These are phyloP conservation scores for Sporisorium scitamineum DNA, from an alignment of 1,284 basidiomycete species.

Conservation along the genomic window DNA sequence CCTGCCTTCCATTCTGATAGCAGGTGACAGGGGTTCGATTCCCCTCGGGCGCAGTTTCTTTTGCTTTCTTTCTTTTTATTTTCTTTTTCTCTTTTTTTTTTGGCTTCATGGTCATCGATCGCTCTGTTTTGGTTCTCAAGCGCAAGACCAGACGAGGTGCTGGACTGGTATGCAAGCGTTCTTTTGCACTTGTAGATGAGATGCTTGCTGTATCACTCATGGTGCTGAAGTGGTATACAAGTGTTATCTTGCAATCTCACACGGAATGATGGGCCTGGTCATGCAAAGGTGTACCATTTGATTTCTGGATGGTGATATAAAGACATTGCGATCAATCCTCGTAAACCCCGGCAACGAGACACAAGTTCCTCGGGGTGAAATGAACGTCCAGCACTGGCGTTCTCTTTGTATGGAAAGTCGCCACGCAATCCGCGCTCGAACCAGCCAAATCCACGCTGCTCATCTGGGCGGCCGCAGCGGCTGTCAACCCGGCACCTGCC, in stretches of 20 bases:
- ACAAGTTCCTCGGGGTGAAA: slow-evolving; percentile 93
- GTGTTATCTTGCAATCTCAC: no score
- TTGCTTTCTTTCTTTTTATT: background rate
- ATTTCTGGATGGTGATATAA: background rate
- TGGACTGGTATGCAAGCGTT: background rate
- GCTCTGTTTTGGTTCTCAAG: background rate
- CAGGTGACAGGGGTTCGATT: slow-evolving; percentile 53
- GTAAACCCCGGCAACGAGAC: slow-evolving; percentile 81
- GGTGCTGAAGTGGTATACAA: no score
- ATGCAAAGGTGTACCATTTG: no score
- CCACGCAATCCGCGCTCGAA: slow-evolving; percentile 78
- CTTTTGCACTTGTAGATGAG: no score
- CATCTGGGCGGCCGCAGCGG: slow-evolving; percentile 11
- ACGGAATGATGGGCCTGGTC: no score
- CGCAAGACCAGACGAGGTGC: background rate
- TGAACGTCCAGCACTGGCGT: slow-evolving; percentile 92
- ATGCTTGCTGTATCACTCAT: no score
- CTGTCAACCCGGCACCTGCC: slow-evolving; percentile 6
- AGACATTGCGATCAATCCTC: slow-evolving; percentile 22
- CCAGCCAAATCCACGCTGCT: slow-evolving; percentile 21
- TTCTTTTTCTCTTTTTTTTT: background rate
- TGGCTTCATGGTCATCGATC: background rate
- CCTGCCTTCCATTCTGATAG: slow-evolving; percentile 13
- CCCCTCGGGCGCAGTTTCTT: slow-evolving; percentile 27
- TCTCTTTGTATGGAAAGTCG: slow-evolving; percentile 93